Percentiles rank a stretch among this genome's conserved stretches.
Evolutionary conservation across 257 asterid species (phyloP).

Genomic region (Solanum lignicaule): DNA sequence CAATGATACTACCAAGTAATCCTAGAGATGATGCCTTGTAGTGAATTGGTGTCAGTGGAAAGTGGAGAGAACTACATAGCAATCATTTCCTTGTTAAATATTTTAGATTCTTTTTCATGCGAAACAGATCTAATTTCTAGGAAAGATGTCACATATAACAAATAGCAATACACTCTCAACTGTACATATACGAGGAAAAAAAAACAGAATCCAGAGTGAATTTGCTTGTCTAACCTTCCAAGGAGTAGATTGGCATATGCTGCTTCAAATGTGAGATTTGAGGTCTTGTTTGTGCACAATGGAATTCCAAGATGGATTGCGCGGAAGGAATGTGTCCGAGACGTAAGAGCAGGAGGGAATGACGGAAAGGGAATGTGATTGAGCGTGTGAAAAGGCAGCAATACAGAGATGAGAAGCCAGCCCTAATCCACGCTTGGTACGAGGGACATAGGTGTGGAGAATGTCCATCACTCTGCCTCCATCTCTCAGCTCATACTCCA

Average conservation of each 20-base stretch:
- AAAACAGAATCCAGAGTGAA: neutral
- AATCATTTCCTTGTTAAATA: neutral
- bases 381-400: constrained; percentile 83
- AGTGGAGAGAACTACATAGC: neutral
- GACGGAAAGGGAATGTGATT: constrained; percentile 34
- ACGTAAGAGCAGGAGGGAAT: constrained; percentile 87
- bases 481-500: constrained; percentile 38
- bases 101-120: neutral
- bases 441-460: constrained; percentile 74
- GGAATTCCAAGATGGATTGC: constrained; percentile 56
- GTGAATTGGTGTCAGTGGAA: neutral
- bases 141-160: neutral
- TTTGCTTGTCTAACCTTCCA: neutral
- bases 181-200: neutral
- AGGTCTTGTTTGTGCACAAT: constrained; percentile 34
- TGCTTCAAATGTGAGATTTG: constrained; percentile 41
- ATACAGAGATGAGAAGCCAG: constrained; percentile 69
- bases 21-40: neutral
- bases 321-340: constrained; percentile 74
- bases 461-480: constrained; percentile 59
- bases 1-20: neutral
- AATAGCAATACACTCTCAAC: neutral
- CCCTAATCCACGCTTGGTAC: constrained; percentile 77
- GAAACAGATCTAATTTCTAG: neutral
- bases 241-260: neutral